phyloP scores from a whole-genome alignment of 148 eudicot species.

The Fallopia convolvulus region DNA sequence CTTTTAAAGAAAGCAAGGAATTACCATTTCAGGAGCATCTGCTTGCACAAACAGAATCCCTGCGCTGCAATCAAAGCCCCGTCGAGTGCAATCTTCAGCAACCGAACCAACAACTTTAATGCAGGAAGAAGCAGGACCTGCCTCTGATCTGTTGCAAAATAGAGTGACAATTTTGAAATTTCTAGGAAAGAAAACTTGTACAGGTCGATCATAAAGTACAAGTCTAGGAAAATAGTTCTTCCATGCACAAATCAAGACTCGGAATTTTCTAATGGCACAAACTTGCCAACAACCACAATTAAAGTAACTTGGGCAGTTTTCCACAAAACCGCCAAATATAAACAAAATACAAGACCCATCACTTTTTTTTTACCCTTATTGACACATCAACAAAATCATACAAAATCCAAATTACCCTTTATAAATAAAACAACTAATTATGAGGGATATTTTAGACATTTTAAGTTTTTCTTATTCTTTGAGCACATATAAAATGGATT shows the following conservation, averaged over 20 bases:
- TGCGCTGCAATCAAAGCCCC: constrained; percentile 53
- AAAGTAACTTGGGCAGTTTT: no score
- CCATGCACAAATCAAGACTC: no score
- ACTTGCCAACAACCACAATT: background rate
- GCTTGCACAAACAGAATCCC: constrained; percentile 86
- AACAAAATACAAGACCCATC: background rate
- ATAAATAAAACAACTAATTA: background rate
- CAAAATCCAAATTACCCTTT: background rate
- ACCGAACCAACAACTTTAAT: constrained; percentile 48
- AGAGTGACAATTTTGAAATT: background rate
- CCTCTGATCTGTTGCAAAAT: constrained; percentile 44
- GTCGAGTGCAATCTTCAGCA: constrained; percentile 35
- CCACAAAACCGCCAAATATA: no score
- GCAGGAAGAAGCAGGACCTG: constrained; percentile 90
- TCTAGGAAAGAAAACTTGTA: background rate
- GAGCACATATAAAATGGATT: background rate
- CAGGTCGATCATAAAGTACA: background rate
- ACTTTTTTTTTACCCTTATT: background rate
- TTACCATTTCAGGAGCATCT: constrained; percentile 47
- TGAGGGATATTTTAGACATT: background rate
- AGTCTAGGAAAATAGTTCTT: background rate
- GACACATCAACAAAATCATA: background rate
- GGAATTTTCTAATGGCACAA: no score
- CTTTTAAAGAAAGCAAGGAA: background rate
- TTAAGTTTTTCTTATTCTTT: background rate